Percentiles rank a stretch among this genome's conserved stretches.
phyloP scores from a whole-genome alignment of 2,329 filamentous ascomycete species.

The Penicillium sp. region DNA sequence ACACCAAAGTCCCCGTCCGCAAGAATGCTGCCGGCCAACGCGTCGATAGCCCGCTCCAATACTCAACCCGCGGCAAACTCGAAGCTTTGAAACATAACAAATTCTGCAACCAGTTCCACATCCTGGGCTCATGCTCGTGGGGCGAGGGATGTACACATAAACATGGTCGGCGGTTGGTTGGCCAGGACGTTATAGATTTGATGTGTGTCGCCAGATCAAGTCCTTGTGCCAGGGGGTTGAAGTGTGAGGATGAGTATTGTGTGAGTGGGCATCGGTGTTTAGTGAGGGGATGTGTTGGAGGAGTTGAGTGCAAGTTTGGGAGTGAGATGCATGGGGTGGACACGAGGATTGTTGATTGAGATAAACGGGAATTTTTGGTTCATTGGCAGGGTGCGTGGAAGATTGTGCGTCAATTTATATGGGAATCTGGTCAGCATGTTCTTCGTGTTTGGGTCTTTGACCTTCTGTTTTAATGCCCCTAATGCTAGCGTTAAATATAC shows the following conservation, averaged over 20 bases:
- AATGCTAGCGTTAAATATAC: constrained; percentile 47
- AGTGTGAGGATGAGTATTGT: constrained; percentile 35
- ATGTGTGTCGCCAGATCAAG: constrained; percentile 36
- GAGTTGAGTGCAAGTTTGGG: constrained; percentile 29
- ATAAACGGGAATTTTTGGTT: not conserved
- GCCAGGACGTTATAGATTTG: constrained; percentile 32
- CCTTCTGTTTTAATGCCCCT: constrained; percentile 28
- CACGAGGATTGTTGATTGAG: constrained; percentile 20
- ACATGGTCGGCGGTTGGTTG: constrained; percentile 31
- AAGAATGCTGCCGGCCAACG: constrained; percentile 16
- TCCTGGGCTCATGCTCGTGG: constrained; percentile 31
- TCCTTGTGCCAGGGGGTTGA: constrained; percentile 33
- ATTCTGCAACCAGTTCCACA: constrained; percentile 41
- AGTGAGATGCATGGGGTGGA: constrained; percentile 27
- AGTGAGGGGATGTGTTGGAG: constrained; percentile 16
- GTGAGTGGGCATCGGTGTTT: constrained; percentile 36
- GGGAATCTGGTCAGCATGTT: not conserved
- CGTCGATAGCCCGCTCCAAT: constrained; percentile 33
- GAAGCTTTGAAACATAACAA: constrained; percentile 33
- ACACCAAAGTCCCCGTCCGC: not conserved
- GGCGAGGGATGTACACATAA: constrained; percentile 30
- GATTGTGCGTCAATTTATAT: not conserved
- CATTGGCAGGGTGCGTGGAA: too few relatives aligned
- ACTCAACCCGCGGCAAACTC: constrained; percentile 23
- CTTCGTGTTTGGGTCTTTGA: not conserved